A percentile compares a stretch with the other conserved stretches of the same genome.
phyloP scores from a whole-genome alignment of 1,284 basidiomycete species.

The Boletus albobrunnescens region DNA sequence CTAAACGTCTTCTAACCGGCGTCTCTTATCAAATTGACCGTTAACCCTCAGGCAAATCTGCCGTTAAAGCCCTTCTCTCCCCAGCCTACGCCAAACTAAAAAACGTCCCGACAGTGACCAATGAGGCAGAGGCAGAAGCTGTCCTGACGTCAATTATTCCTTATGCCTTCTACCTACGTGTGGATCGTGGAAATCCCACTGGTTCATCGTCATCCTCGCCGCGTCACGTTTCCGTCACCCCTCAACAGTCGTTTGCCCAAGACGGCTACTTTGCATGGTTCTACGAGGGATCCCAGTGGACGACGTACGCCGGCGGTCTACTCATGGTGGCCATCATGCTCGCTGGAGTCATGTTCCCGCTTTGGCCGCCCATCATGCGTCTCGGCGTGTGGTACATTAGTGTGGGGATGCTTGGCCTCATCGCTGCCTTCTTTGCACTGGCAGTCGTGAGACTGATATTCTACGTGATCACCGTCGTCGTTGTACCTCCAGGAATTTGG shows the following conservation, averaged over 20 bases:
- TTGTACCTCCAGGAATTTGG: conserved; percentile 92
- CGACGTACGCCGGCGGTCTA: conserved; percentile 87
- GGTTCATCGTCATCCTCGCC: conserved; percentile 71
- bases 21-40: background rate
- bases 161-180: conserved; percentile 85
- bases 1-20: background rate
- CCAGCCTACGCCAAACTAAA: conserved; percentile 90
- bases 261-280: conserved; percentile 94
- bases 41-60: conserved; percentile 70
- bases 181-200: conserved; percentile 72
- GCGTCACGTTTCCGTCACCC: conserved; percentile 78
- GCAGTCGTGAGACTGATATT: conserved; percentile 92
- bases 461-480: conserved; percentile 89
- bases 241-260: conserved; percentile 75
- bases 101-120: conserved; percentile 73
- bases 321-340: conserved; percentile 94
- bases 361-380: conserved; percentile 94
- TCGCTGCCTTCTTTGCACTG: conserved; percentile 88
- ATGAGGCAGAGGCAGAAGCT: conserved; percentile 73
- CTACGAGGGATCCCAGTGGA: conserved; percentile 92
- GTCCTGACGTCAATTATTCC: conserved; percentile 76
- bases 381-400: conserved; percentile 96
- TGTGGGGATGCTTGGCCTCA: conserved; percentile 82
- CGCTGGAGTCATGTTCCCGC: conserved; percentile 97
- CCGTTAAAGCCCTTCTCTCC: conserved; percentile 86